Evolutionary conservation across 495 filamentous ascomycete genomes (phyloP).

Genomic region (Tuber umbilicatum): DNA sequence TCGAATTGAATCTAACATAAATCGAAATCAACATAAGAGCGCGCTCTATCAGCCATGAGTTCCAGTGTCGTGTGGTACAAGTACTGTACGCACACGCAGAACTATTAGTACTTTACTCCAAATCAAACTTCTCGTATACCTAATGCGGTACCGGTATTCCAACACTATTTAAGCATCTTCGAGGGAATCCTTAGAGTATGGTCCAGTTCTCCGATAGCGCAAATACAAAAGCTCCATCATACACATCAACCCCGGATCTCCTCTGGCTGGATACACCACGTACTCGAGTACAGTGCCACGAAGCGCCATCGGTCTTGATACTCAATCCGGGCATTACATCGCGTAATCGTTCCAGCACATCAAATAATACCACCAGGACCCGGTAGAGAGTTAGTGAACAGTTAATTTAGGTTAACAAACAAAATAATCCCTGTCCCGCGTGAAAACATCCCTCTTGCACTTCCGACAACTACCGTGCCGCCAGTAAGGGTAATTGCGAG

Average conservation of each 20-base stretch:
- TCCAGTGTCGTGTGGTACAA: not conserved
- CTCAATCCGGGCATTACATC: not conserved
- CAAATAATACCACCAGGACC: no score
- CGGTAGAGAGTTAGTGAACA: no score
- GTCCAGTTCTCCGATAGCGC: not conserved
- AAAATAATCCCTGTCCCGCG: no score
- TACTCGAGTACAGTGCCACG: not conserved
- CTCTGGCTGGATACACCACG: not conserved
- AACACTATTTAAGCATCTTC: not conserved
- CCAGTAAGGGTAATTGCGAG: no score
- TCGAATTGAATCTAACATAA: no score
- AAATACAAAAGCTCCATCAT: not conserved
- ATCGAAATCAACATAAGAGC: not conserved
- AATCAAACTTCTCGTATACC: not conserved
- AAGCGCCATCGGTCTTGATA: not conserved
- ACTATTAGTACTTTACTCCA: not conserved
- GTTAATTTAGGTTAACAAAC: no score
- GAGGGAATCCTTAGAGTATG: not conserved
- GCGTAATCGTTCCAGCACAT: not conserved
- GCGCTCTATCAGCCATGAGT: not conserved
- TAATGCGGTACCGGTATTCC: not conserved
- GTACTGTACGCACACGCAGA: not conserved
- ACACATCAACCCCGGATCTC: not conserved
- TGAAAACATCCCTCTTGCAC: no score
- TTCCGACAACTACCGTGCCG: no score